A percentile compares a stretch with the other conserved stretches of the same genome.
Conservation (phyloP, 768 basidiomycete species). For the Collybia sordida region DNA sequence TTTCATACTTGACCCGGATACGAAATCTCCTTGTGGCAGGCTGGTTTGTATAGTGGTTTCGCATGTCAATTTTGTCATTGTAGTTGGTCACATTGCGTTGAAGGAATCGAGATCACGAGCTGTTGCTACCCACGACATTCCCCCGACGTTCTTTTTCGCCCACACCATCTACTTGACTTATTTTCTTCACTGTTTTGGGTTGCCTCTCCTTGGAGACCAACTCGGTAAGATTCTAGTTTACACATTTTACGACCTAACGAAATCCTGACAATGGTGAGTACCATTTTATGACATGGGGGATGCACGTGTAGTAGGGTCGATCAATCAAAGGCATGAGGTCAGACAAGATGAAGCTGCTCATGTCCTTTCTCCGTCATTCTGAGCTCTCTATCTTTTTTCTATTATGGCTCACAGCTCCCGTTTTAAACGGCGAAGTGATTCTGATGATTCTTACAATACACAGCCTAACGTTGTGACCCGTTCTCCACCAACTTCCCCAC, state of each 20-base stretch:
- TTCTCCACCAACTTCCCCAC: constrained; percentile 54
- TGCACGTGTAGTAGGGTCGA: constrained; percentile 16
- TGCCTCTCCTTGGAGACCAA: too few species aligned
- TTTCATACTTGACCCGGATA: too few species aligned
- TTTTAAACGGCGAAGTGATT: constrained; percentile 39
- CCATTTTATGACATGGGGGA: constrained; percentile 1
- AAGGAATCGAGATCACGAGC: too few species aligned
- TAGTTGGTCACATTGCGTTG: too few species aligned
- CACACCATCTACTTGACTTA: too few species aligned
- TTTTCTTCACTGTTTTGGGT: too few species aligned
- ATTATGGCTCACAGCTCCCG: constrained; percentile 49
- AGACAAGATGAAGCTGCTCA: constrained; percentile 8
- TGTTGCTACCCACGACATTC: too few species aligned
- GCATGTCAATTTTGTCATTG: too few species aligned
- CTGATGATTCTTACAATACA: constrained; percentile 32
- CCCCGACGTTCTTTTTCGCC: too few species aligned
- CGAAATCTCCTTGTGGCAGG: too few species aligned
- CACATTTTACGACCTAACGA: not conserved
- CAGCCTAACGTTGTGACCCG: constrained; percentile 42
- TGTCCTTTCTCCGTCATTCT: constrained; percentile 17
- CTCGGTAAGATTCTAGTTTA: too few species aligned
- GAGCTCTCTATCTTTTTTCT: constrained; percentile 23
- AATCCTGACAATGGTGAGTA: not conserved
- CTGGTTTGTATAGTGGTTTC: too few species aligned
- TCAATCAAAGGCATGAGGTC: constrained; percentile 13